Base-by-base conservation (phyloP, 2,329 filamentous ascomycete genomes). In the Keithomyces neogunnii region DNA sequence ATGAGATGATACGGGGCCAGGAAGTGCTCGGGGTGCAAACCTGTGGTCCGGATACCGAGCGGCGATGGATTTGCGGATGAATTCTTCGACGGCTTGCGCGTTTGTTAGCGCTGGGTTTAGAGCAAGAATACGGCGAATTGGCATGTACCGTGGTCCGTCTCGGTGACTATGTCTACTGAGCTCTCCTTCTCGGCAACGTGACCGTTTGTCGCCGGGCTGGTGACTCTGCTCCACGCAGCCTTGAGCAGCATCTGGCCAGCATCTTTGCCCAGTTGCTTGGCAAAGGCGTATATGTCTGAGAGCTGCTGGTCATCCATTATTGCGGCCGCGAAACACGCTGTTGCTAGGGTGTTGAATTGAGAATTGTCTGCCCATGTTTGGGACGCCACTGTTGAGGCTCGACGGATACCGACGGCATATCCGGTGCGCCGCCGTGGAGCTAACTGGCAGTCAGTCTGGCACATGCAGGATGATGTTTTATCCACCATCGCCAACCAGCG, bases 91-190 rank as follows among this genome's bases (percentile, higher is more conserved):
- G 60, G 88, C 84, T 88, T 8, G 19, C 19, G 19, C 19, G 19
- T 19, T 19, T 19, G 19, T 19, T 19, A 19, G 19, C 19, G 19
- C 19, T 19, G 19, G 19, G 19, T 19, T 19, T 19, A 19, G 19
- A 19, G 19, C 19, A 19, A 19, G 19, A 19, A 19, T 19, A 19
- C 19, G 19, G 19, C 19, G 19, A 19, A 19, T 19, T 42, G 5
- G 2, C 10, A 29, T 48, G 11, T 66, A 86, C 84, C 83, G 67
- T 86, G 78, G 62, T 90, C 86, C 1, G 84, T 86, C 68, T 89
- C 80, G 8, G 86, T 90, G 26, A 90, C 86, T 55, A 90, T 80
- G 63, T 90, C 87, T 9, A 90, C 86, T 1, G 85, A 77, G 62
- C 80, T 89, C 57, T 87, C 82, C 65, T 91, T 91, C 67, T 89